Base-by-base conservation (phyloP, 169 alveolate genomes). In the Theileria orientalis region DNA sequence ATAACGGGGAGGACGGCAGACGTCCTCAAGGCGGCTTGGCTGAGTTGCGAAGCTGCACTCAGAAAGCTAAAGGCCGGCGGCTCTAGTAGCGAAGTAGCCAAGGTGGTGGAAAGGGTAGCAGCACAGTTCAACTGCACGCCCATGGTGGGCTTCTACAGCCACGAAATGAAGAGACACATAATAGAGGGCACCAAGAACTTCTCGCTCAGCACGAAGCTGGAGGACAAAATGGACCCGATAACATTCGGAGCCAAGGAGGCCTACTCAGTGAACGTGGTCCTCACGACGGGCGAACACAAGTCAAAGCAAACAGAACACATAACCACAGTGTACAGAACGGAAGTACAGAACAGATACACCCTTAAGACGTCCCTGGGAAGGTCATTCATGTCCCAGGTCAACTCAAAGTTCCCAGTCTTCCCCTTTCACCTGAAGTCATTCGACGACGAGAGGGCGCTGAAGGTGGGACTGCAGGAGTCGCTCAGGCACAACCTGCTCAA, bases 401-500 rank as follows among this genome's bases (percentile, higher is more conserved):
- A 94, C 74, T 90, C 91, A 49, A 84, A 84, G 72, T 91, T 74
- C 90, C 94, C 89, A 67, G 93, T 77, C 60, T 85, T 80, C 88
- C 98, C 93, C 74, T 91, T 88, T 72, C 92, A 86, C 41, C 63
- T 90, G 30, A 75, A 83, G 51, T 69, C 86, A 60, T 56, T 92
- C 41, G 95, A 92, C 42, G 95, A 90, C 74, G 92, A 92, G 67
- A 71, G 92, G 52, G 92, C 87, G 19, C 84, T 88, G 2, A 72
- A 95, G 87, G 88, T 93, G 44, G 99, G 99, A 13, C 97, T 97
- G 37, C 94, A 97, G 44, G 99, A 97, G 90, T 97, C 99, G 44
- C 70, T 94, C 67, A 93, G 97, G 69, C 99, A 97, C 80, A 96
- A 95, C 66, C 90, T 97, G 66, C 86, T 97, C 25, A 91, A 95